phyloP scores from a whole-genome alignment of 2,329 filamentous ascomycete genomes.

The Alternaria angustiovoidea region DNA sequence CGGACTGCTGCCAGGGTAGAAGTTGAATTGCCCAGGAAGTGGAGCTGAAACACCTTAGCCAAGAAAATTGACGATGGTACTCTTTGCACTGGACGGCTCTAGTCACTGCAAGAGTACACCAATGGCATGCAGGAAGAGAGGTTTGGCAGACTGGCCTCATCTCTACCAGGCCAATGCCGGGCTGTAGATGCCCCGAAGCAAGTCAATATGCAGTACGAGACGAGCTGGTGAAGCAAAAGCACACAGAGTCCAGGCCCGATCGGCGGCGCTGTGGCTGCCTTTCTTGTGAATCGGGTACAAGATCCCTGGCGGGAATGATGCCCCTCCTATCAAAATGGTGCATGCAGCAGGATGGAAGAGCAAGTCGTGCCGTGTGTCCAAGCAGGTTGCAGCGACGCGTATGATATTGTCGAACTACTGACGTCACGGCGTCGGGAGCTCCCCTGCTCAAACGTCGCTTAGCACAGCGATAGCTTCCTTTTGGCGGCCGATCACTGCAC shows the following conservation, averaged over 20 bases:
- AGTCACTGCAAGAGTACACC: neutral
- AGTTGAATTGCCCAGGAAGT: conserved; percentile 23
- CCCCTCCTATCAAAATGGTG: conserved; percentile 30
- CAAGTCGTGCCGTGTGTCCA: conserved; percentile 23
- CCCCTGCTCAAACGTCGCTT: conserved; percentile 24
- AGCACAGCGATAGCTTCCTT: conserved; percentile 16
- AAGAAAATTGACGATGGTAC: neutral
- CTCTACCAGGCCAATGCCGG: neutral
- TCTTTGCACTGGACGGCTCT: neutral
- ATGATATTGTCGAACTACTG: conserved; percentile 9
- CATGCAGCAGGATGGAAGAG: conserved; percentile 33
- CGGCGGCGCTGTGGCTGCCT: conserved; percentile 33
- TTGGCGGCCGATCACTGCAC: conserved; percentile 20
- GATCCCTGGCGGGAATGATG: conserved; percentile 22
- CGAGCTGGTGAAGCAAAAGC: conserved; percentile 16
- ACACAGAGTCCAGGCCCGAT: conserved; percentile 39
- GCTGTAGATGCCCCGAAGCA: neutral
- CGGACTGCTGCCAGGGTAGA: conserved; percentile 32
- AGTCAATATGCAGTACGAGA: neutral
- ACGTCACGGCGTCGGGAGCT: conserved; percentile 15
- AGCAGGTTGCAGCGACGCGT: conserved; percentile 18
- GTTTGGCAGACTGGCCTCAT: neutral
- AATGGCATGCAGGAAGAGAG: neutral
- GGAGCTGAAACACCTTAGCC: conserved; percentile 21
- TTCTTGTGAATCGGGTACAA: conserved; percentile 30